Percentiles rank a stretch among this genome's conserved stretches.
Evolutionary conservation across 805 yeast genomes (phyloP).

Genomic region (Kodamaea sagamina): DNA sequence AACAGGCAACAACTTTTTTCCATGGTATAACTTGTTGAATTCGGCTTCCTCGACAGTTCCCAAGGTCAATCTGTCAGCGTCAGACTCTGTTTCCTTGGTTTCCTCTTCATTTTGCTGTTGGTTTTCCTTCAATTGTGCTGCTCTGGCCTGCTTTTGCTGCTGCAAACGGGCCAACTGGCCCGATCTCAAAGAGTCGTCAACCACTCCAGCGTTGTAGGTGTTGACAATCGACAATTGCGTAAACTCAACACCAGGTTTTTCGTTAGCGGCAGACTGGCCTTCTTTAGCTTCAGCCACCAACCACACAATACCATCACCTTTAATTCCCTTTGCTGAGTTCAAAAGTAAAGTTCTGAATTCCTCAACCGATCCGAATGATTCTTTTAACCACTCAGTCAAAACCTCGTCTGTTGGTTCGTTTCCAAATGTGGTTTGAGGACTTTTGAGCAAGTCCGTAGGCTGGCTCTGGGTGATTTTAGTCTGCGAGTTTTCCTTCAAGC

Average conservation of each 20-base stretch:
- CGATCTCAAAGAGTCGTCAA: conserved; percentile 59
- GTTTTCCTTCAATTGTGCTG: conserved; percentile 19
- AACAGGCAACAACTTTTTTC: conserved; percentile 54
- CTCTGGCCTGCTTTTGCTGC: conserved; percentile 35
- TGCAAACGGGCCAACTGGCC: conserved; percentile 51
- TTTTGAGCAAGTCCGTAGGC: conserved; percentile 42
- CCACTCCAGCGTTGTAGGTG: conserved; percentile 89
- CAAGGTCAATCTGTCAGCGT: conserved; percentile 26
- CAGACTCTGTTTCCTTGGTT: conserved; percentile 12
- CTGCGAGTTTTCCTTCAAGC: conserved; percentile 34
- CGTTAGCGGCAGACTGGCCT: conserved; percentile 29
- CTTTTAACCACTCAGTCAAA: conserved; percentile 50
- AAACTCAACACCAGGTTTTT: conserved; percentile 21
- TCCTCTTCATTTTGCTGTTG: conserved; percentile 4
- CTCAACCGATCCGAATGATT: conserved; percentile 72
- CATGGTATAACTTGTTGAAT: conserved; percentile 33
- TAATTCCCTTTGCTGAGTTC: conserved; percentile 66
- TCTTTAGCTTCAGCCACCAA: conserved; percentile 61
- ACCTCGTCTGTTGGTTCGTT: conserved; percentile 38
- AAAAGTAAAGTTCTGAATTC: conserved; percentile 74
- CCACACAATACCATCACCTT: conserved; percentile 94
- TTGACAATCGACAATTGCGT: conserved; percentile 67
- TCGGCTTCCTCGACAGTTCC: conserved; percentile 47
- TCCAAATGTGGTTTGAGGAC: conserved; percentile 43
- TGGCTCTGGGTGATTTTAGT: conserved; percentile 12